Evolutionary conservation across 148 eudicot genomes (phyloP).

Genomic region (Rhododendron vialii): DNA sequence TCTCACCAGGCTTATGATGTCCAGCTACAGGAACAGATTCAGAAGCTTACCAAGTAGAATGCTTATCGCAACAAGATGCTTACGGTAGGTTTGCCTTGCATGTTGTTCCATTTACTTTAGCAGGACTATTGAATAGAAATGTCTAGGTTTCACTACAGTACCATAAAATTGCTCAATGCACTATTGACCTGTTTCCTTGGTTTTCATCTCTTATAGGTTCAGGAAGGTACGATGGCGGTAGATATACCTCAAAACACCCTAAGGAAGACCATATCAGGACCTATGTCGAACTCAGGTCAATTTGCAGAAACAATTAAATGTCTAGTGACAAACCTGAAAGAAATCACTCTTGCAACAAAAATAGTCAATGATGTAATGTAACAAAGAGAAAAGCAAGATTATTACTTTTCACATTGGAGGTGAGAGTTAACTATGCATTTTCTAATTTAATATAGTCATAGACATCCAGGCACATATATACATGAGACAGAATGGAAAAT

Average conservation of each 20-base stretch:
- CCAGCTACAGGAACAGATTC: constrained; percentile 5
- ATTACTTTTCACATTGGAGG: neutral
- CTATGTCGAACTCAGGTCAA: neutral
- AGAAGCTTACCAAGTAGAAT: neutral
- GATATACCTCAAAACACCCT: neutral
- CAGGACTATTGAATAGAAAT: neutral
- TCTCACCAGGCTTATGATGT: neutral
- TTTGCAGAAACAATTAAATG: neutral
- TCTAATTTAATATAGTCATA: neutral
- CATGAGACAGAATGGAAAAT: neutral
- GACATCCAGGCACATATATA: neutral
- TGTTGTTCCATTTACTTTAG: neutral
- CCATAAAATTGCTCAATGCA: neutral
- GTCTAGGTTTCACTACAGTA: neutral
- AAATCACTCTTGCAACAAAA: neutral
- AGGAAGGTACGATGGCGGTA: neutral
- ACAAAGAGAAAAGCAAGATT: neutral
- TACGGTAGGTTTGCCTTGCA: neutral
- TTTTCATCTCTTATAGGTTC: neutral
- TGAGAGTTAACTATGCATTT: neutral
- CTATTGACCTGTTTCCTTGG: neutral
- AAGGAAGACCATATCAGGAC: neutral
- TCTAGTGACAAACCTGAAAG: neutral
- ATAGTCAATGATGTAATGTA: neutral
- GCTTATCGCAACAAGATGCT: neutral